These are phyloP conservation scores for Flaveria bidentis DNA, from an alignment of 129 eudicot species.

Conservation along the genomic window DNA sequence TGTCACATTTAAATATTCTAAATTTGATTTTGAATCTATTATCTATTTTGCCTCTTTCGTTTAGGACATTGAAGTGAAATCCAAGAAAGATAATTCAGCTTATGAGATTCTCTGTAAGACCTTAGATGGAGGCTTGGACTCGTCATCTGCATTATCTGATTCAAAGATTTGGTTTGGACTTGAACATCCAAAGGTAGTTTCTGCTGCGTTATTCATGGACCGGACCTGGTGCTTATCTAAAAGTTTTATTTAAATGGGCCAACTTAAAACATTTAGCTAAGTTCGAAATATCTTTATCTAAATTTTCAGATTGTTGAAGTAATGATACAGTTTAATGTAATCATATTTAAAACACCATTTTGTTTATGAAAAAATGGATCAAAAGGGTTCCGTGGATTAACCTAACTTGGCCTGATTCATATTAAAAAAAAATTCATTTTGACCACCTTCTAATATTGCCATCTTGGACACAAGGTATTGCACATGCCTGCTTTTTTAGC, in stretches of 20 bases:
- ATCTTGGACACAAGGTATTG: background rate
- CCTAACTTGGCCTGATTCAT: background rate
- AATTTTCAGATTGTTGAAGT: background rate
- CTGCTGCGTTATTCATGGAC: constrained; percentile 5
- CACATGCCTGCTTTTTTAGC: constrained; percentile 6
- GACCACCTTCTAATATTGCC: background rate
- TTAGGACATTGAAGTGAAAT: constrained; percentile 50
- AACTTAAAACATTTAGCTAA: background rate
- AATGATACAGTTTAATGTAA: background rate
- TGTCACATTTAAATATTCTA: background rate
- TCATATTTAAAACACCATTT: background rate
- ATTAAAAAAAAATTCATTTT: background rate
- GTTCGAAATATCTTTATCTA: background rate
- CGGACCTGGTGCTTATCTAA: background rate
- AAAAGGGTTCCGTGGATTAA: background rate
- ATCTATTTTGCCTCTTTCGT: constrained; percentile 12
- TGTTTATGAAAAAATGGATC: background rate
- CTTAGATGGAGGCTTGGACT: constrained; percentile 55
- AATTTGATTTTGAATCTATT: background rate
- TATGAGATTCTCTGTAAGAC: constrained; percentile 61
- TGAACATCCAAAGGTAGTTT: constrained; percentile 80
- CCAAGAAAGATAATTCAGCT: constrained; percentile 51
- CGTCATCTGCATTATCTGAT: constrained; percentile 48
- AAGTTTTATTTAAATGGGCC: background rate
- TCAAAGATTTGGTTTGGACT: constrained; percentile 78